Evolutionary conservation across 768 basidiomycete genomes (phyloP).

Genomic region (Steccherinum ochraceum): DNA sequence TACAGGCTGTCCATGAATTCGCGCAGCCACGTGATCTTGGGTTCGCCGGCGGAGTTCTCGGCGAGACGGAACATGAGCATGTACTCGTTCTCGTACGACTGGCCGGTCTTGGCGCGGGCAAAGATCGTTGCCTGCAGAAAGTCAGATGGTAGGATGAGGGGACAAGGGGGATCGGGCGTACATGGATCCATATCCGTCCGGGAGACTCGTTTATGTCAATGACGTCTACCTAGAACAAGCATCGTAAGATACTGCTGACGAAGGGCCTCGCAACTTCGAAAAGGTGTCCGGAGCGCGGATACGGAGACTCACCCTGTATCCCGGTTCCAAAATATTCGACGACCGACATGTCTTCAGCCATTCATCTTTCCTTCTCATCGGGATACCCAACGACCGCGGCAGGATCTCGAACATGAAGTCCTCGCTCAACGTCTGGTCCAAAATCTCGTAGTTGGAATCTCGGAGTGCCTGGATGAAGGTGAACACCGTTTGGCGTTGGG

Average conservation of each 20-base stretch:
- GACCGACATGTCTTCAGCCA: not conserved
- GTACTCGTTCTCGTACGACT: not conserved
- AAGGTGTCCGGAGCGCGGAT: not conserved
- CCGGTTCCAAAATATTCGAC: not conserved
- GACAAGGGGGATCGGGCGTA: not conserved
- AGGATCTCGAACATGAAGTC: not conserved
- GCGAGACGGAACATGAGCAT: not conserved
- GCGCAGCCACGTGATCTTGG: not conserved
- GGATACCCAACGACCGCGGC: not conserved
- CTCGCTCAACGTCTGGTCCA: not conserved
- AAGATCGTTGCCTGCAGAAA: not conserved
- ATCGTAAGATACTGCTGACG: not conserved
- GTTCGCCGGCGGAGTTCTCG: not conserved
- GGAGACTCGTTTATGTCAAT: not conserved
- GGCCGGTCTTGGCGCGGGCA: not conserved
- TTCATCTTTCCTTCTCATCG: not conserved
- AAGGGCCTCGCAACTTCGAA: not conserved
- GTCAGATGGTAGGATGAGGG: not conserved
- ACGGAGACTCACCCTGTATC: not conserved
- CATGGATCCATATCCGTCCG: not conserved
- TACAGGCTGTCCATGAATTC: conserved; percentile 1
- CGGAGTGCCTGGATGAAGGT: not conserved
- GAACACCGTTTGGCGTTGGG: not conserved
- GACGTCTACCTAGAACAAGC: not conserved
- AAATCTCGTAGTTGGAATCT: not conserved